A percentile compares a stretch with the other conserved stretches of the same genome.
These are phyloP conservation scores for Phytophthora multivora DNA, from an alignment of 352 stramenopile species.

Conservation along the genomic window DNA sequence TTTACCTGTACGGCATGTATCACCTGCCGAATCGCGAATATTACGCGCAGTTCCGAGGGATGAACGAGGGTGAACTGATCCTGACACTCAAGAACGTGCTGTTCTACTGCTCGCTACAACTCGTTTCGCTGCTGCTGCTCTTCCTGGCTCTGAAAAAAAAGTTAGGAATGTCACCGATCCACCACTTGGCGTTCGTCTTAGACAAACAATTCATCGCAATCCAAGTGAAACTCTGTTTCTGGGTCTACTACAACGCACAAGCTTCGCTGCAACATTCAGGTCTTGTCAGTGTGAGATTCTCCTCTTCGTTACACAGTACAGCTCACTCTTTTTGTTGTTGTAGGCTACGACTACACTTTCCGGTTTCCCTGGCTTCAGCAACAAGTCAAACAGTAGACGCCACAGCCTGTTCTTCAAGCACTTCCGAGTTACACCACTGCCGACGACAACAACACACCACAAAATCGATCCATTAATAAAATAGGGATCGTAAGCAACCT, in stretches of 20 bases:
- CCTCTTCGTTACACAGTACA: not conserved
- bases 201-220: constrained; percentile 4
- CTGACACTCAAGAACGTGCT: constrained; percentile 5
- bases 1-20: constrained; percentile 26
- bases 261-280: constrained; percentile 30
- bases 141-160: not conserved
- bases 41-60: constrained; percentile 22
- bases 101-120: constrained; percentile 10
- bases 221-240: constrained; percentile 19
- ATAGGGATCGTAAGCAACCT: constrained; percentile 34
- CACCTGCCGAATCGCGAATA: constrained; percentile 32
- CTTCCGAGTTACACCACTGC: constrained; percentile 4
- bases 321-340: not conserved
- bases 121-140: constrained; percentile 10
- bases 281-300: not conserved
- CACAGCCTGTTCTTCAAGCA: not conserved
- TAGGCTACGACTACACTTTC: constrained; percentile 44
- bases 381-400: not conserved
- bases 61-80: constrained; percentile 1
- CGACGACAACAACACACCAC: constrained; percentile 21
- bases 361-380: constrained; percentile 35
- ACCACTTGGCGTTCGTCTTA: constrained; percentile 17
- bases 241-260: constrained; percentile 26
- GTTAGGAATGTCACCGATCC: constrained; percentile 8
- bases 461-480: constrained; percentile 48